Evolutionary conservation across 176 grass and related monocot species (phyloP).

Genomic region (Calamus simplicifolius): DNA sequence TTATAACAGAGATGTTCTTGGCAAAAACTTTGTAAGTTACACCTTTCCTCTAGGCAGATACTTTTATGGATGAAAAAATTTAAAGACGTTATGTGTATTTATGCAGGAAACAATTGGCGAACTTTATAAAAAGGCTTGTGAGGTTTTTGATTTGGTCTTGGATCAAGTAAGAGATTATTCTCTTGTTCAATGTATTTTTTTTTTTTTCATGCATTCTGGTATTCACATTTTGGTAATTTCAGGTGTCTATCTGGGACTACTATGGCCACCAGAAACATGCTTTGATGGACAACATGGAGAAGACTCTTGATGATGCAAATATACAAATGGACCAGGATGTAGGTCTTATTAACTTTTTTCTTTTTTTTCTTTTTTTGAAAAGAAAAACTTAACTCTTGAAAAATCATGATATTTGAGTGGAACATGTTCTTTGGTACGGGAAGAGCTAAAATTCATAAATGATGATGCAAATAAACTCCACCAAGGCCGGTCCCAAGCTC

Average conservation of each 20-base stretch:
- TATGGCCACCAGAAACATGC: constrained; percentile 85
- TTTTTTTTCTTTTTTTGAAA: neutral
- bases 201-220: constrained; percentile 9
- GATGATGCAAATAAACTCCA: no score
- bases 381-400: no score
- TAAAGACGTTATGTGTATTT: neutral
- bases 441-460: no score
- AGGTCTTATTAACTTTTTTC: constrained; percentile 15
- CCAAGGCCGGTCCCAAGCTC: no score
- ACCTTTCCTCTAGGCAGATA: neutral
- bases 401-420: no score
- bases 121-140: constrained; percentile 80
- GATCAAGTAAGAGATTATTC: constrained; percentile 61
- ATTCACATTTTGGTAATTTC: constrained; percentile 17
- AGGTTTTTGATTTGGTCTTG: constrained; percentile 73
- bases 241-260: constrained; percentile 95
- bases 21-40: neutral
- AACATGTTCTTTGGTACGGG: no score
- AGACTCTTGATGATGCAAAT: constrained; percentile 94
- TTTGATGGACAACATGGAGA: constrained; percentile 91
- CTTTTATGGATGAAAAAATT: constrained; percentile 6
- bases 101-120: constrained; percentile 77
- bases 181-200: constrained; percentile 4
- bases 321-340: constrained; percentile 99
- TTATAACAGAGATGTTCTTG: no score